phyloP scores from a whole-genome alignment of 257 asterid species.

The Solanum tacnaense region DNA sequence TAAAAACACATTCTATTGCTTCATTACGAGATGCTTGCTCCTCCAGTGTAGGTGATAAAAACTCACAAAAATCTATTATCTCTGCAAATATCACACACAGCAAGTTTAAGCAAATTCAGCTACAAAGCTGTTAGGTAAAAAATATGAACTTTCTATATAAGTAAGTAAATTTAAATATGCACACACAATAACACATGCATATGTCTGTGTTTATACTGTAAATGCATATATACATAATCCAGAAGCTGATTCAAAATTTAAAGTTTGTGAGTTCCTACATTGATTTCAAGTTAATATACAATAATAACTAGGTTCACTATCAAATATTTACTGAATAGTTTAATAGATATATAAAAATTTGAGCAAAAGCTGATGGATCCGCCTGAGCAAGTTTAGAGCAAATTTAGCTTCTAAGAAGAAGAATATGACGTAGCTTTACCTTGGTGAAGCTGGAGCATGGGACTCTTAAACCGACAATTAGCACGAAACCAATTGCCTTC shows the following conservation, averaged over 20 bases:
- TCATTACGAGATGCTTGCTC: constrained; percentile 66
- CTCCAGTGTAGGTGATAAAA: constrained; percentile 81
- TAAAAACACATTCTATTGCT: constrained; percentile 67
- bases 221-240: not conserved
- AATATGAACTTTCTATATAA: not conserved
- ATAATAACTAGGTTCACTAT: not conserved
- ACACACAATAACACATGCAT: not conserved
- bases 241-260: not conserved
- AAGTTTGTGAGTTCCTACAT: not conserved
- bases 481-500: constrained; percentile 93
- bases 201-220: not conserved
- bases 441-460: constrained; percentile 89
- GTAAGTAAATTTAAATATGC: not conserved
- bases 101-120: not conserved
- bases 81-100: constrained; percentile 33
- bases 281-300: not conserved
- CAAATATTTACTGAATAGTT: not conserved
- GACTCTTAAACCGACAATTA: constrained; percentile 62
- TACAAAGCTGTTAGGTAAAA: not conserved
- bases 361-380: not conserved
- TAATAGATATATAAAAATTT: not conserved
- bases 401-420: not conserved
- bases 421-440: constrained; percentile 25
- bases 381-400: not conserved
- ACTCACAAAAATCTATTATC: constrained; percentile 87